These are phyloP conservation scores for Dactylellina haptotyla DNA, from an alignment of 2,329 filamentous ascomycete genomes.

Conservation along the genomic window DNA sequence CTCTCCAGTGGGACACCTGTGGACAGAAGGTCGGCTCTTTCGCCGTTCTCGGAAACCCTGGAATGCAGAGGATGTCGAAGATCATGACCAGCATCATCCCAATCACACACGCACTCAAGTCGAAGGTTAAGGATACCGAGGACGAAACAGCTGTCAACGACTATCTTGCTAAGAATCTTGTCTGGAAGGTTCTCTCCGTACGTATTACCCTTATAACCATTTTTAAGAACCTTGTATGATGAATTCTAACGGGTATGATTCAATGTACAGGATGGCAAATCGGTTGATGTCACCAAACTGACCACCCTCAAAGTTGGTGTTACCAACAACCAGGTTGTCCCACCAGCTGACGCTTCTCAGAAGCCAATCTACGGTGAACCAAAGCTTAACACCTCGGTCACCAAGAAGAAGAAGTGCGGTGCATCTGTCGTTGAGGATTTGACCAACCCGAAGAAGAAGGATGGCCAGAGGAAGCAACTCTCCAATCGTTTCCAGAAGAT, in stretches of 20 bases:
- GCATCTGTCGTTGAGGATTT: slow-evolving; percentile 10
- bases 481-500: slow-evolving; percentile 2
- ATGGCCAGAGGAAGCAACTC: background rate
- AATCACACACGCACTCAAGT: slow-evolving; percentile 9
- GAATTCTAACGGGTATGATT: background rate
- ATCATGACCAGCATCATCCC: slow-evolving; percentile 23
- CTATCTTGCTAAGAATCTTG: slow-evolving; percentile 25
- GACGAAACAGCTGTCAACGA: slow-evolving; percentile 15
- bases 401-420: slow-evolving; percentile 22
- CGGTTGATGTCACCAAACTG: slow-evolving; percentile 4
- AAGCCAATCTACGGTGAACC: slow-evolving; percentile 21
- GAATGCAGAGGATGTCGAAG: slow-evolving; percentile 18
- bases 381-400: slow-evolving; percentile 10
- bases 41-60: slow-evolving; percentile 29
- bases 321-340: slow-evolving; percentile 14
- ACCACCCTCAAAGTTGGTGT: slow-evolving; percentile 37
- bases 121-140: slow-evolving; percentile 1
- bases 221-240: background rate
- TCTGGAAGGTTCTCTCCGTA: slow-evolving; percentile 26
- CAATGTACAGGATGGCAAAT: background rate
- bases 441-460: slow-evolving; percentile 8
- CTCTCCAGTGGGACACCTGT: slow-evolving; percentile 7
- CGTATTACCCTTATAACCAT: background rate
- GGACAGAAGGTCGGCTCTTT: slow-evolving; percentile 14
- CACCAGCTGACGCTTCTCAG: background rate